phyloP scores from a whole-genome alignment of 2,329 filamentous ascomycete species.

The Monilinia polystroma region DNA sequence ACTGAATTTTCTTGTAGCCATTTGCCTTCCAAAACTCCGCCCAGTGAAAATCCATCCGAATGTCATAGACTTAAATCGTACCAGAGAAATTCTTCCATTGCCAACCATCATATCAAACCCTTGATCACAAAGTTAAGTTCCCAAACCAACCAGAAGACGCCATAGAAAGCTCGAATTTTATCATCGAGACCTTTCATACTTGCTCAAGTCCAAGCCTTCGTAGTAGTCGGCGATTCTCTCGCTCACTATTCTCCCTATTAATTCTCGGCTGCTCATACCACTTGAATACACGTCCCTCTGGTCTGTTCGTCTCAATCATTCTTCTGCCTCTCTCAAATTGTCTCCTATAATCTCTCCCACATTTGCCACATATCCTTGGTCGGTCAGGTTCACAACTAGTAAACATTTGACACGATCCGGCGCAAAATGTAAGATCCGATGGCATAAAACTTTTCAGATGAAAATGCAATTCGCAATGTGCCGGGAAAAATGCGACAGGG shows the following conservation, averaged over 20 bases:
- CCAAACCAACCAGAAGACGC: background rate
- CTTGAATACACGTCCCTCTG: background rate
- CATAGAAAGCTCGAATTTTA: background rate
- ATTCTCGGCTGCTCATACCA: conserved; percentile 16
- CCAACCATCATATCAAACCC: background rate
- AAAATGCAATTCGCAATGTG: conserved; percentile 37
- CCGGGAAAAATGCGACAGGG: conserved; percentile 34
- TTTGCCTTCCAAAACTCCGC: background rate
- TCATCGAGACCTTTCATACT: background rate
- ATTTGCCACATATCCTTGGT: conserved; percentile 25
- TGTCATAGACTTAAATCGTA: background rate
- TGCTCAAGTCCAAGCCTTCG: background rate
- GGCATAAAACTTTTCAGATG: conserved; percentile 33
- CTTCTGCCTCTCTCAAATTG: conserved; percentile 31
- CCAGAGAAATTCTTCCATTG: background rate
- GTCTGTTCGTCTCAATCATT: conserved; percentile 25
- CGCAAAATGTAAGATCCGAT: conserved; percentile 27
- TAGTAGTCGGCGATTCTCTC: conserved; percentile 1
- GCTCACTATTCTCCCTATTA: background rate
- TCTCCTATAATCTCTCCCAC: conserved; percentile 28
- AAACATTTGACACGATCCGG: conserved; percentile 27
- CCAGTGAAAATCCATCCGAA: background rate
- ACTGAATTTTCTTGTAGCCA: background rate
- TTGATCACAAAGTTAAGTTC: background rate
- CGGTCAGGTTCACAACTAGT: conserved; percentile 20